Percentiles rank a stretch among this genome's conserved stretches.
These are phyloP conservation scores for Calonectria pseudoreteaudii DNA, from an alignment of 2,329 filamentous ascomycete genomes.

Conservation along the genomic window DNA sequence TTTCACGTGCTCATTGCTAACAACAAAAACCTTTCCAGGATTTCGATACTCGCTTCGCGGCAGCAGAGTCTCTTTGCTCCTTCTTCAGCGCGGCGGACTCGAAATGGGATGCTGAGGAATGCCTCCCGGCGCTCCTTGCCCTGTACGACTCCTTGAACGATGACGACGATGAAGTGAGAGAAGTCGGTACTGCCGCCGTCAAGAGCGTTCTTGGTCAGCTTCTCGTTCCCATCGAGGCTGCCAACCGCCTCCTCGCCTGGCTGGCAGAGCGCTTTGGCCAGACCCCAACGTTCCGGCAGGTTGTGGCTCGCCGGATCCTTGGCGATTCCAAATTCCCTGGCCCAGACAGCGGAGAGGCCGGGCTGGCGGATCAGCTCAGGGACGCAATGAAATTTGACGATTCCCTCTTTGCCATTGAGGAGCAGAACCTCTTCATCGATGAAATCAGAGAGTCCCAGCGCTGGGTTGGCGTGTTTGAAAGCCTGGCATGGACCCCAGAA, in stretches of 20 bases:
- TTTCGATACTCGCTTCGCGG: constrained; percentile 74
- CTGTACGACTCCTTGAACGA: constrained; percentile 86
- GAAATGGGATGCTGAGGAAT: constrained; percentile 43
- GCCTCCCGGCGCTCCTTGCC: constrained; percentile 70
- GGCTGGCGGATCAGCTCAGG: constrained; percentile 54
- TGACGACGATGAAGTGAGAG: constrained; percentile 90
- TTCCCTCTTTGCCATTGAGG: constrained; percentile 86
- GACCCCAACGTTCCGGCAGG: constrained; percentile 51
- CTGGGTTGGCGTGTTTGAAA: constrained; percentile 70
- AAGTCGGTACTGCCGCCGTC: constrained; percentile 67
- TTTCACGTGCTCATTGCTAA: not conserved
- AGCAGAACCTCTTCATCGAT: constrained; percentile 94
- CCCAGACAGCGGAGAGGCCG: constrained; percentile 20
- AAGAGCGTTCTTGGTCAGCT: constrained; percentile 57
- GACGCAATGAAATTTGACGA: constrained; percentile 67
- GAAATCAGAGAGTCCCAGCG: constrained; percentile 77
- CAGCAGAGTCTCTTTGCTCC: constrained; percentile 65
- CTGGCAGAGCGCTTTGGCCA: constrained; percentile 52
- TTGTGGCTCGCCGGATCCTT: constrained; percentile 57
- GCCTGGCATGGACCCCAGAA: constrained; percentile 34
- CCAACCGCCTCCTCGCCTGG: constrained; percentile 57
- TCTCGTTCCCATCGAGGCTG: constrained; percentile 62
- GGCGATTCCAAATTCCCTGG: constrained; percentile 33
- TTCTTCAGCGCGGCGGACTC: constrained; percentile 54
- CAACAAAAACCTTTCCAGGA: constrained; percentile 53